Base-by-base conservation (phyloP, 192 early-diverging fungal species). In the Coemansia sp. region DNA sequence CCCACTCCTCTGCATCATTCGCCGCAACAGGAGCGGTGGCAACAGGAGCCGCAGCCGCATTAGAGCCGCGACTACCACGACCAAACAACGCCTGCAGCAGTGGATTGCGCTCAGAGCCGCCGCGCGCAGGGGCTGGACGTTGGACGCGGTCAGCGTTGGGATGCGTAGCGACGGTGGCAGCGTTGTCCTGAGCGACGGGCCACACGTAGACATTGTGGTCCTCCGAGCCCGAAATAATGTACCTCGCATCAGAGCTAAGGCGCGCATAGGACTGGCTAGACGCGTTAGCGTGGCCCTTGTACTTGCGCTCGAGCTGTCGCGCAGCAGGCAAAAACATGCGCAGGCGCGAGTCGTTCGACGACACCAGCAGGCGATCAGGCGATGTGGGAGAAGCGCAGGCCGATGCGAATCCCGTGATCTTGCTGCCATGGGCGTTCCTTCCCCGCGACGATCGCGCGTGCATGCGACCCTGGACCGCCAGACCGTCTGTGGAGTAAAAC, bases 381-480 rank as follows among this genome's bases (percentile, higher is more conserved):
- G 41, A 85, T 49, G 66, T 92, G 3, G 75, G 51, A 16, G 54
- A 57, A 11, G 22, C 29, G 29, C 27, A 11, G 31, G 78, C 73
- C 5, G 38, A 65, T 16, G 82, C 90, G 57, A 97, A 94, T 3
- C 95, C 93, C 6, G 92, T 95, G 61, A 97, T 93, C 63, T 94
- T 94, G 57, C 84, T 87, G 16, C 89, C 88, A 65, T 90, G 89
- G 3, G 86, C 74, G 43, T 89, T 87, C 51, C 87, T 77, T 31
- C 86, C 85, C 34, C 88, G 80, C 13, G 88, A 77, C 34, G 79
- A 88, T 59, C 87, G 81, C 38, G 94, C 88, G 54, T 89, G 84
- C 65, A 97, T 92, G 65, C 93, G 94, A 18, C 94, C 95, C 70
- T 92, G 91, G 66, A 95, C 95, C 46, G 85, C 82, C 20, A 97